Evolutionary conservation across 2,329 filamentous ascomycete genomes (phyloP).

Genomic region (Myriosclerotinia duriaeana): DNA sequence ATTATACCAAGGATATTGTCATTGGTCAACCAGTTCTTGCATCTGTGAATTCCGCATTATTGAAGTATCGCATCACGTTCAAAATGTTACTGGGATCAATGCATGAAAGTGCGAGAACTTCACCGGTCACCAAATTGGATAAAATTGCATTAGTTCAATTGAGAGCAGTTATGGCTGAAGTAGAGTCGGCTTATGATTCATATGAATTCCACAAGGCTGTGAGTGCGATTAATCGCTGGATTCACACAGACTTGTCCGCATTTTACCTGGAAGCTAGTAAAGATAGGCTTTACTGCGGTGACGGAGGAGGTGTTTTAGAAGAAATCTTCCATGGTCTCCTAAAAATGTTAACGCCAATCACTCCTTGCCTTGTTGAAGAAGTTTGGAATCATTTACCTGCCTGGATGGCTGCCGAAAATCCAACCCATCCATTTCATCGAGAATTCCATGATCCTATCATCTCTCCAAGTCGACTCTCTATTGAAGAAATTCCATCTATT

Average conservation of each 20-base stretch:
- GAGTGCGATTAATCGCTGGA: conserved; percentile 73
- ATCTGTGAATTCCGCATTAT: conserved; percentile 70
- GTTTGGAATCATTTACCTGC: conserved; percentile 76
- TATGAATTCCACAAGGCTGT: conserved; percentile 84
- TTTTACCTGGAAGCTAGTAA: conserved; percentile 95
- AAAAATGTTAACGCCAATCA: conserved; percentile 77
- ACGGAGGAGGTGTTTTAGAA: conserved; percentile 62
- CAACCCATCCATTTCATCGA: conserved; percentile 47
- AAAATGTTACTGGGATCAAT: conserved; percentile 86
- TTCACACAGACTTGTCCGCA: conserved; percentile 79
- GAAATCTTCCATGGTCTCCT: conserved; percentile 71
- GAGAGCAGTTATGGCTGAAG: conserved; percentile 60
- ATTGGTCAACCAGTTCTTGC: conserved; percentile 77
- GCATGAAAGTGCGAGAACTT: conserved; percentile 46
- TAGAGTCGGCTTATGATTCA: conserved; percentile 63
- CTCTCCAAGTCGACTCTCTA: conserved; percentile 6
- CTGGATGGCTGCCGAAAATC: conserved; percentile 52
- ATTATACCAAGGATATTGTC: conserved; percentile 85
- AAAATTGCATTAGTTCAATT: conserved; percentile 78
- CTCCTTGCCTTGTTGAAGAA: conserved; percentile 82
- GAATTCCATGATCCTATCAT: conserved; percentile 32
- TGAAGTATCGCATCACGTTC: conserved; percentile 86
- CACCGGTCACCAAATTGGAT: conserved; percentile 61
- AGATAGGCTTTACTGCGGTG: conserved; percentile 85
- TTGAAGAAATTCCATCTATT: conserved; percentile 11